Evolutionary conservation across 164 flowering plant genomes (phyloP).

Genomic region (Stephania yunnanensis): DNA sequence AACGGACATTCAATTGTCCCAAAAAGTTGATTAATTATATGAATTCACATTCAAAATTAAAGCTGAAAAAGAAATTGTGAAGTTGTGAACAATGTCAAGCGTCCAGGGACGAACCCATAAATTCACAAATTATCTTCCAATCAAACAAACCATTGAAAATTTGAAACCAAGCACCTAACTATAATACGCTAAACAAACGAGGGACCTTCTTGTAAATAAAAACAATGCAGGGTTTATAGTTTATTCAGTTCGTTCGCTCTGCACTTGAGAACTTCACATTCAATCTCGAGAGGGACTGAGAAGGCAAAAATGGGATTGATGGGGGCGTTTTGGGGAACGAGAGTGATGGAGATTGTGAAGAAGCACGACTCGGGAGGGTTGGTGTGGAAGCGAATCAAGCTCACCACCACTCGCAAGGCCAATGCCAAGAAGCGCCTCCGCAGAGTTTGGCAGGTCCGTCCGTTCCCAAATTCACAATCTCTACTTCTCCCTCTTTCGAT

Average conservation of each 20-base stretch:
- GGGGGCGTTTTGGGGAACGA: conserved; percentile 20
- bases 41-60: no score
- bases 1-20: no score
- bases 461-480: not conserved
- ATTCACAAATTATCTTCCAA: no score
- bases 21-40: no score
- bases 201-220: not conserved
- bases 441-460: conserved; percentile 64
- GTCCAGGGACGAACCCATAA: not conserved
- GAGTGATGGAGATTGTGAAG: conserved; percentile 58
- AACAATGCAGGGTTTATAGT: not conserved
- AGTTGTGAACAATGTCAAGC: not conserved
- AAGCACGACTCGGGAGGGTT: conserved; percentile 61
- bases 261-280: not conserved
- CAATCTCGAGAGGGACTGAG: conserved; percentile 6
- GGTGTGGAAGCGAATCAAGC: conserved; percentile 60
- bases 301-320: not conserved
- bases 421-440: conserved; percentile 64
- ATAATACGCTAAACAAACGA: not conserved
- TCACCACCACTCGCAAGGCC: conserved; percentile 55
- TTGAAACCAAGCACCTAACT: not conserved
- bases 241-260: not conserved
- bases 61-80: no score
- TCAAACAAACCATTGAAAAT: no score
- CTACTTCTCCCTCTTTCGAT: not conserved